These are phyloP conservation scores for Acanthamoeba lenticulata DNA, from an alignment of 208 protist species.

Conservation along the genomic window DNA sequence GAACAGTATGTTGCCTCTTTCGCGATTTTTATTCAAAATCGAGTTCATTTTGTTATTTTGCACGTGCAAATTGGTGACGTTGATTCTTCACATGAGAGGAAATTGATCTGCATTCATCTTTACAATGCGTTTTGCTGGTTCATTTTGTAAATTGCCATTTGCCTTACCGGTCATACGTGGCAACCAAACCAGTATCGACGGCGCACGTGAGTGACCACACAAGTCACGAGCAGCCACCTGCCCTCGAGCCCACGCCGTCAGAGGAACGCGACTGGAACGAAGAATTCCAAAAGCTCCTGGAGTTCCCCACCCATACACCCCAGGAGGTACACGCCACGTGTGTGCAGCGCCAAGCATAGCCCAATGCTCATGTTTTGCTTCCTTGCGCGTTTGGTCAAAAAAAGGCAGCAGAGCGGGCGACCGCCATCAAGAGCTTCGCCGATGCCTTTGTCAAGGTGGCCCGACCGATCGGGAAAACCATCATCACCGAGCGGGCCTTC, in stretches of 20 bases:
- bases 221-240: background rate
- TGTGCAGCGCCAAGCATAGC: background rate
- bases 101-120: too few species aligned
- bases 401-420: slow-evolving; percentile 33
- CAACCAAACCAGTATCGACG: background rate
- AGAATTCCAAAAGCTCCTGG: slow-evolving; percentile 48
- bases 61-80: too few species aligned
- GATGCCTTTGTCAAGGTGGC: slow-evolving; percentile 37
- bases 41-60: too few species aligned
- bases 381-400: background rate
- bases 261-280: slow-evolving; percentile 61
- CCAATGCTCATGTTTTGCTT: background rate
- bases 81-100: too few species aligned
- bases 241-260: too few species aligned
- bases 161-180: too few species aligned
- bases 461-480: background rate
- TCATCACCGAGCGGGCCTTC: background rate
- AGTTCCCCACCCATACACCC: slow-evolving; percentile 49
- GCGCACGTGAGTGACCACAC: background rate
- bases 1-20: too few species aligned
- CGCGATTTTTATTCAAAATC: too few species aligned
- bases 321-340: background rate
- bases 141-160: too few species aligned
- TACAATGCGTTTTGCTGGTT: too few species aligned
- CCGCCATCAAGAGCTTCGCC: slow-evolving; percentile 41